phyloP scores from a whole-genome alignment of 352 stramenopile genomes.

The Phytophthora brassicae region DNA sequence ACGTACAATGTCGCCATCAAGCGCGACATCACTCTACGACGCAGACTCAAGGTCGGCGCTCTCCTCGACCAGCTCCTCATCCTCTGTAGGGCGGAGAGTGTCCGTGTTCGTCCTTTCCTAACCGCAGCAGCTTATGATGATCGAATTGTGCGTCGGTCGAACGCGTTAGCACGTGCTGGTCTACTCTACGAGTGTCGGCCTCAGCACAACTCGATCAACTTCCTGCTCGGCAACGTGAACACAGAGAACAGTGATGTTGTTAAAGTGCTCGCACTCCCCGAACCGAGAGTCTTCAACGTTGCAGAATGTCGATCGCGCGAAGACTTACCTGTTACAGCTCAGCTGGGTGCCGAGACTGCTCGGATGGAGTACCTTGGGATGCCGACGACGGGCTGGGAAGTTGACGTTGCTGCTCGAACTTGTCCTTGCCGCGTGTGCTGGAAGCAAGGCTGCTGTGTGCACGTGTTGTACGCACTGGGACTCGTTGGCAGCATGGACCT shows the following conservation, averaged over 20 bases:
- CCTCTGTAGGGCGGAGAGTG: conserved; percentile 6
- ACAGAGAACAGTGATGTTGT: not conserved
- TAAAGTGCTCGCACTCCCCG: not conserved
- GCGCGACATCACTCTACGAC: conserved; percentile 14
- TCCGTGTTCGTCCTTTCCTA: not conserved
- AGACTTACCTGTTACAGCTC: not conserved
- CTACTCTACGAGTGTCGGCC: not conserved
- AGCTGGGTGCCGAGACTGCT: not conserved
- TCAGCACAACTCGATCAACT: not conserved
- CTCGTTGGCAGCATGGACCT: not conserved
- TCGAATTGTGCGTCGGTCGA: not conserved
- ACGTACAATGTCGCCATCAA: conserved; percentile 33
- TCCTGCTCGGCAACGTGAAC: not conserved
- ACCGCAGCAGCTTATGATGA: not conserved
- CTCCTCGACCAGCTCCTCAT: not conserved
- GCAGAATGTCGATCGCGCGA: not conserved
- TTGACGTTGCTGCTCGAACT: not conserved
- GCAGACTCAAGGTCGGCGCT: conserved; percentile 12
- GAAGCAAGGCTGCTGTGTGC: conserved; percentile 12
- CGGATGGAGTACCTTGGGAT: conserved; percentile 2
- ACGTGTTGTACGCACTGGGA: conserved; percentile 4
- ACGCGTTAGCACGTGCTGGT: not conserved
- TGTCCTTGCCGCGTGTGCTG: not conserved
- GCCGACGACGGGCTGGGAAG: not conserved
- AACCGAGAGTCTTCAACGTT: not conserved